Evolutionary conservation across 179 eudicot genomes (phyloP), one percentile per base, ranked within the genome.

Genomic region (Corrigiola litoralis): DNA sequence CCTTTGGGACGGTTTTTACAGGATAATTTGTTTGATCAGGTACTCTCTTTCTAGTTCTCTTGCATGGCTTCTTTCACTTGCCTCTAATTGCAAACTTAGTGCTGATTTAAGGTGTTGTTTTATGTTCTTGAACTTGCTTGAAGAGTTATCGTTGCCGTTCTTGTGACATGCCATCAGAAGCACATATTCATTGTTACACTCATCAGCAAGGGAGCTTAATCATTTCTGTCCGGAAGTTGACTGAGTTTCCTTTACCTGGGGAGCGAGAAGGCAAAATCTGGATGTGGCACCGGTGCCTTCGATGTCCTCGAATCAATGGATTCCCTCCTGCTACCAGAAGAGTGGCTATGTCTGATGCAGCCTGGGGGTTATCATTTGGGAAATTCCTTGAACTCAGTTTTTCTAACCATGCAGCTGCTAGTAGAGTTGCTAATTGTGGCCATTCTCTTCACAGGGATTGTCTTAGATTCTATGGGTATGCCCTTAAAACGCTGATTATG

Each of bases 201-300:
- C 82, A 81, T 54, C 80, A 67, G 64, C 71, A 81, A 66, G 85
- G 85, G 58, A 81, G 82, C 71, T 80, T 81, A 57, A 81, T 75
- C 24, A 81, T 81, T 53, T 81, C 85, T 27, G 85, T 78, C n/a
- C 78, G 76, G 50, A 81, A 78, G 67, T 82, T 78, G 64, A 33
- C 68, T 29, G 82, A 75, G 37, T 63, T 55, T 31, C 53, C 40
- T 28, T 64, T 78, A 42, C 71, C 80, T 18, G 84, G 84, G 40
- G 77, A 81, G 53, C 60, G 56, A 47, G 82, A 78, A 16, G 74
- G 80, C 34, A 81, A 81, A 64, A 81, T 81, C 33, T 81, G 80
- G 82, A 81, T 81, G 85, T 81, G 85, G 85, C 85, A 81, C 68
- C 72, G 85, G 68, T 81, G 85, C 61, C 78, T 78, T 38, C 77